Percentiles rank a stretch among this genome's conserved stretches.
These are phyloP conservation scores for Helotiales sp. DNA, from an alignment of 2,329 filamentous ascomycete species.

Conservation along the genomic window DNA sequence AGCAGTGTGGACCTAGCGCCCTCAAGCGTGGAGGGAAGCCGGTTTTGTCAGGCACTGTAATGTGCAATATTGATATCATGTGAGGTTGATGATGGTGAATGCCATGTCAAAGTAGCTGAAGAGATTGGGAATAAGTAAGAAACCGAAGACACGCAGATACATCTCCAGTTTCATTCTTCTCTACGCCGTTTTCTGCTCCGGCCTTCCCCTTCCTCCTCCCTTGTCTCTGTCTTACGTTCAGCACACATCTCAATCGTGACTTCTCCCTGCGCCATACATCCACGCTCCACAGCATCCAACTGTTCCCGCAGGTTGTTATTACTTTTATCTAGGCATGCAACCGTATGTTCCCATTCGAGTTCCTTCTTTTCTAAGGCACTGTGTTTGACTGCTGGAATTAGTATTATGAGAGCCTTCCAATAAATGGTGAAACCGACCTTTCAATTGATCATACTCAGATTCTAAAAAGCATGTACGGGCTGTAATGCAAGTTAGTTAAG, in stretches of 20 bases:
- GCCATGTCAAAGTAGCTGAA: background rate
- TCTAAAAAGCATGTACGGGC: background rate
- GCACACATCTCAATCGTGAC: constrained; percentile 5
- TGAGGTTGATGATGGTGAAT: background rate
- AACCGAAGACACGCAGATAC: background rate
- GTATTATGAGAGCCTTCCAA: constrained; percentile 1
- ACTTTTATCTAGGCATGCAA: background rate
- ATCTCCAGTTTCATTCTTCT: background rate
- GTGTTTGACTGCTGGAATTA: constrained; percentile 3
- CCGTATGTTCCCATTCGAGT: background rate
- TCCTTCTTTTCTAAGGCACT: constrained; percentile 8
- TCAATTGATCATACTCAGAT: constrained; percentile 6
- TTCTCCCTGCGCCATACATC: background rate
- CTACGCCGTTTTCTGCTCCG: background rate
- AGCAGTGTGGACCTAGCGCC: background rate
- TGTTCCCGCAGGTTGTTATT: background rate
- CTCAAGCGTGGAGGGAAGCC: background rate
- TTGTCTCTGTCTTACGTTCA: constrained; percentile 4
- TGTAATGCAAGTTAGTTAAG: constrained; percentile 2
- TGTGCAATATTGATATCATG: background rate
- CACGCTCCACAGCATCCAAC: background rate
- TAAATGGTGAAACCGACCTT: constrained; percentile 1
- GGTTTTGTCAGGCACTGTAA: background rate
- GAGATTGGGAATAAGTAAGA: background rate
- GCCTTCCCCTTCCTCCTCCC: constrained; percentile 1